phyloP scores from a whole-genome alignment of 2,329 filamentous ascomycete genomes.

The Penicillium sp. region DNA sequence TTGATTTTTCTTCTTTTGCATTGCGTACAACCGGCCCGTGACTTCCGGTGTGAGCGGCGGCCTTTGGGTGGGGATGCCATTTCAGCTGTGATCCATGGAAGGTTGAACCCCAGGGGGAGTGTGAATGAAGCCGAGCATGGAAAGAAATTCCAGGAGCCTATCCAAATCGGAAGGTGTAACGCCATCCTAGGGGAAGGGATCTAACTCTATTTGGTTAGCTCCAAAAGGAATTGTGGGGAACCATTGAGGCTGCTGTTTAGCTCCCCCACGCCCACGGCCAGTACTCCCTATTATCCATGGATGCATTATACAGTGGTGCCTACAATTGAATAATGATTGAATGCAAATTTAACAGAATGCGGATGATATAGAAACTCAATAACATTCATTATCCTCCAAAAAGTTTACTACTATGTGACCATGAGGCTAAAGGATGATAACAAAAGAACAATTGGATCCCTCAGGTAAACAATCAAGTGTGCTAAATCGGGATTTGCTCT shows the following conservation, averaged over 20 bases:
- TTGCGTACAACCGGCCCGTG: constrained; percentile 26
- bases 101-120: not conserved
- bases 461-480: too few relatives aligned
- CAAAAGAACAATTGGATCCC: too few relatives aligned
- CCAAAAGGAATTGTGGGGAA: not conserved
- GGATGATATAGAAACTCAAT: too few relatives aligned
- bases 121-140: not conserved
- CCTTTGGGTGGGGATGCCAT: constrained; percentile 8
- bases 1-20: constrained; percentile 34
- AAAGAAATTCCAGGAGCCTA: not conserved
- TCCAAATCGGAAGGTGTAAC: not conserved
- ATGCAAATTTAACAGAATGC: too few relatives aligned
- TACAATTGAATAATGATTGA: too few relatives aligned
- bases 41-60: constrained; percentile 30
- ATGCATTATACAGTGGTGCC: too few relatives aligned
- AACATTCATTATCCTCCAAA: too few relatives aligned
- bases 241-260: not conserved
- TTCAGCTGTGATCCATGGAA: not conserved
- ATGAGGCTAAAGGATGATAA: too few relatives aligned
- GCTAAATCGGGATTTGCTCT: too few relatives aligned
- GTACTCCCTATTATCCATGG: too few relatives aligned
- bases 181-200: not conserved
- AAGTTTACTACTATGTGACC: too few relatives aligned
- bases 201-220: constrained; percentile 3
- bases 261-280: too few relatives aligned